Conservation (phyloP, 768 basidiomycete species). For the Postia placenta region DNA sequence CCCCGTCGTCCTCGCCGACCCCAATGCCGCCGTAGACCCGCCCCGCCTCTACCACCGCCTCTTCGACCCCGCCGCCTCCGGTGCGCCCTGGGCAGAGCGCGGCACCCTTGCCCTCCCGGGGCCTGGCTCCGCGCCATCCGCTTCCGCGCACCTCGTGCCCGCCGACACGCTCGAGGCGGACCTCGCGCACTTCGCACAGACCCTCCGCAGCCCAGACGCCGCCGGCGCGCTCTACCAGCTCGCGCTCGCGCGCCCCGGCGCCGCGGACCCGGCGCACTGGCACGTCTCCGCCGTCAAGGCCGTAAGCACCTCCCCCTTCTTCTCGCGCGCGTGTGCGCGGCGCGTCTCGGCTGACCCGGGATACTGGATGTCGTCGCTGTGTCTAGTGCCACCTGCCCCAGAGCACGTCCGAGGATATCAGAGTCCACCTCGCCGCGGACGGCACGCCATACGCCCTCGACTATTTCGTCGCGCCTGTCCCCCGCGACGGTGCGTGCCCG, state of each 20-base stretch:
- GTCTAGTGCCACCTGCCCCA: slow-evolving; percentile 62
- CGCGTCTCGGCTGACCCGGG: slow-evolving; percentile 3
- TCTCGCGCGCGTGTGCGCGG: slow-evolving; percentile 1
- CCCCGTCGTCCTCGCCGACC: slow-evolving; percentile 14
- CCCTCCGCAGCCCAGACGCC: slow-evolving; percentile 28
- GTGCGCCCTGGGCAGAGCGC: slow-evolving; percentile 34
- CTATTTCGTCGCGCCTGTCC: slow-evolving; percentile 63
- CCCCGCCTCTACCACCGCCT: slow-evolving; percentile 45
- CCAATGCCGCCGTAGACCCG: slow-evolving; percentile 14
- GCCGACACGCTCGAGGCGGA: slow-evolving; percentile 41
- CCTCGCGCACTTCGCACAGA: slow-evolving; percentile 37
- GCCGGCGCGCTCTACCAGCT: slow-evolving; percentile 60
- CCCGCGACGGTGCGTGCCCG: slow-evolving; percentile 67
- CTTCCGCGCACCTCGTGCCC: slow-evolving; percentile 24
- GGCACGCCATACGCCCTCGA: slow-evolving; percentile 58
- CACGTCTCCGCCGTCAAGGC: slow-evolving; percentile 57
- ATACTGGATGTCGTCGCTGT: slow-evolving; percentile 2
- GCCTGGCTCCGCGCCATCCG: slow-evolving; percentile 11
- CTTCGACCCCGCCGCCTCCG: slow-evolving; percentile 37
- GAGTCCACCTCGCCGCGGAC: slow-evolving; percentile 43
- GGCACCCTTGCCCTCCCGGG: slow-evolving; percentile 33
- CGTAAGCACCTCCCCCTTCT: slow-evolving; percentile 29
- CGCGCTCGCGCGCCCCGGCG: slow-evolving; percentile 49
- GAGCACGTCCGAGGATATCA: slow-evolving; percentile 47
- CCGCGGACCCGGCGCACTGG: slow-evolving; percentile 40